Conservation (phyloP, 495 filamentous ascomycete genomes). For the Jackrogersella multiformis region DNA sequence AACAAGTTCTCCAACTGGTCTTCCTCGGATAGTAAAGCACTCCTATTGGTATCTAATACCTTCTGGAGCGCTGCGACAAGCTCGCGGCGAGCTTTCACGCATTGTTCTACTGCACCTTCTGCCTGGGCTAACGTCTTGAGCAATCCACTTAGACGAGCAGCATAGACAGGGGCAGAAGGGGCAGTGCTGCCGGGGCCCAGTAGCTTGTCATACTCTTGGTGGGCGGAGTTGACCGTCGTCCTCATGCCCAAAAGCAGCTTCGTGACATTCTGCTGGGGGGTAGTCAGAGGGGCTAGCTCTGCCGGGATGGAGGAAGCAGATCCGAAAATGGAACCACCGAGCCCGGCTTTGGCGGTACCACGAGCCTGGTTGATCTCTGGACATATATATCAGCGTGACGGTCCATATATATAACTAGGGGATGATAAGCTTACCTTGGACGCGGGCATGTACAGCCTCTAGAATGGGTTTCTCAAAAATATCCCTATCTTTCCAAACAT, state of each 20-base stretch:
- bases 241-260: constrained; percentile 72
- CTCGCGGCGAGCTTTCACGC: constrained; percentile 82
- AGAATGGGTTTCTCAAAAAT: constrained; percentile 87
- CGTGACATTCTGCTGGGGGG: constrained; percentile 74
- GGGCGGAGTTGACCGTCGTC: constrained; percentile 71
- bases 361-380: constrained; percentile 83
- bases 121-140: constrained; percentile 88
- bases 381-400: constrained; percentile 2
- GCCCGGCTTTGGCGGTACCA: constrained; percentile 67
- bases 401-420: background rate
- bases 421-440: constrained; percentile 70
- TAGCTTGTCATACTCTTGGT: constrained; percentile 82
- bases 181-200: constrained; percentile 69
- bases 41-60: constrained; percentile 77
- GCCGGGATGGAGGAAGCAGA: constrained; percentile 69
- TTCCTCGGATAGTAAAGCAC: constrained; percentile 73
- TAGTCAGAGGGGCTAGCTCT: constrained; percentile 78
- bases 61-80: constrained; percentile 85
- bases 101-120: constrained; percentile 89
- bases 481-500: constrained; percentile 87
- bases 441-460: constrained; percentile 75
- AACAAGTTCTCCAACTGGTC: constrained; percentile 65
- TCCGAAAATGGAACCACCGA: constrained; percentile 77
- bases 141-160: constrained; percentile 85
- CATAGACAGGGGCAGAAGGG: constrained; percentile 86